Evolutionary conservation across 2,329 filamentous ascomycete species (phyloP).

Genomic region (Paraphoma chrysanthemicola): DNA sequence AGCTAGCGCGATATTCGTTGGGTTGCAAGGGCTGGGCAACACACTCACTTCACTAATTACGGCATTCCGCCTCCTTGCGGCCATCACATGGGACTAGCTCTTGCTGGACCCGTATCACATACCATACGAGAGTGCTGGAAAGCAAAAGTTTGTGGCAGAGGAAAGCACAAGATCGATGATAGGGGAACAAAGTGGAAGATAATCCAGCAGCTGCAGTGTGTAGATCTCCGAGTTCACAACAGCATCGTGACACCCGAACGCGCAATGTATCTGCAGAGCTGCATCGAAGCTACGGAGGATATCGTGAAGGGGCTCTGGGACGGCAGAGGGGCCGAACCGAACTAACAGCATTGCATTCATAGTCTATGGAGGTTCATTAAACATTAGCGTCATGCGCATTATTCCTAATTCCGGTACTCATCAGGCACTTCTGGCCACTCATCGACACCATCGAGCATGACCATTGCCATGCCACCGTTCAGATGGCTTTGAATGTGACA

Average conservation of each 20-base stretch:
- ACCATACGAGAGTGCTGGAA: too few relatives aligned
- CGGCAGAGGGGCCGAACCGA: conserved; percentile 3
- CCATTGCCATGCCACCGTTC: conserved; percentile 56
- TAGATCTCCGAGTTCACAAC: not conserved
- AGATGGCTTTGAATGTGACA: conserved; percentile 60
- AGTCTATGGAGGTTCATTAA: conserved; percentile 3
- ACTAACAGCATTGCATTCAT: not conserved
- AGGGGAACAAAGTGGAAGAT: not conserved
- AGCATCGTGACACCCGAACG: not conserved
- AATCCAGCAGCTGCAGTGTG: not conserved
- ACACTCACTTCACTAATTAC: too few relatives aligned
- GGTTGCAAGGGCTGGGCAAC: too few relatives aligned
- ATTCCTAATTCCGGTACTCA: conserved; percentile 20
- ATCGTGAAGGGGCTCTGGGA: not conserved
- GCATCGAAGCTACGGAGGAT: not conserved
- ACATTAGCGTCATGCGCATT: not conserved
- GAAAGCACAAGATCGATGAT: not conserved
- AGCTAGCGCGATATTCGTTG: too few relatives aligned
- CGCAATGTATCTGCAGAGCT: not conserved
- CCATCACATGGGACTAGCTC: too few relatives aligned
- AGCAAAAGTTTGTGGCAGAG: not conserved
- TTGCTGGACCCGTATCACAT: too few relatives aligned
- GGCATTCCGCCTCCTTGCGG: too few relatives aligned
- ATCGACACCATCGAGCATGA: conserved; percentile 58
- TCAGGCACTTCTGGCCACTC: conserved; percentile 49